phyloP scores from a whole-genome alignment of 805 yeast genomes.

The Debaryomyces prosopidis region DNA sequence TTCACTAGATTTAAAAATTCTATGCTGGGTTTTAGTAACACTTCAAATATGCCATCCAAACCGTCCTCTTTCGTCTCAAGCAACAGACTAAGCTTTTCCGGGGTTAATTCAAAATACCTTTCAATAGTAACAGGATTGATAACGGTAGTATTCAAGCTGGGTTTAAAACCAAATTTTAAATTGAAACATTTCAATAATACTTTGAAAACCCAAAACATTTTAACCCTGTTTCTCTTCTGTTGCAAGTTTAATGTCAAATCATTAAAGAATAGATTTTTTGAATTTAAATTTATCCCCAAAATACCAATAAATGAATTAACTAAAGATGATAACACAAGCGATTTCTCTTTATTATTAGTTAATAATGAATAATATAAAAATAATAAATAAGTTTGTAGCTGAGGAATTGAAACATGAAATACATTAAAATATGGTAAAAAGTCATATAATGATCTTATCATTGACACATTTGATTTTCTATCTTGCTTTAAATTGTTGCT shows the following conservation, averaged over 20 bases:
- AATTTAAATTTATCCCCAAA: conserved; percentile 42
- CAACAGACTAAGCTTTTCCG: conserved; percentile 39
- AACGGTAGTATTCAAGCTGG: conserved; percentile 46
- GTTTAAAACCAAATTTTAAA: conserved; percentile 46
- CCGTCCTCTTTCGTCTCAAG: conserved; percentile 19
- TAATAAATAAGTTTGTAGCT: conserved; percentile 51
- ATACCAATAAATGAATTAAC: conserved; percentile 46
- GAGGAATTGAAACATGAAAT: conserved; percentile 46
- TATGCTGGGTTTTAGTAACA: conserved; percentile 40
- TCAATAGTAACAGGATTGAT: conserved; percentile 49
- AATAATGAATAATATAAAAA: conserved; percentile 49
- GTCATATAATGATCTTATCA: conserved; percentile 41
- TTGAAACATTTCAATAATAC: conserved; percentile 43
- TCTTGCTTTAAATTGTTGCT: conserved; percentile 16
- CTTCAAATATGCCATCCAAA: conserved; percentile 34
- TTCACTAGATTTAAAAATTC: conserved; percentile 45
- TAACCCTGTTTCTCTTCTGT: conserved; percentile 40
- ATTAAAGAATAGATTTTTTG: conserved; percentile 44
- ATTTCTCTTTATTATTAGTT: conserved; percentile 43
- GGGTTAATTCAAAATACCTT: conserved; percentile 44
- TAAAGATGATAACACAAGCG: conserved; percentile 36
- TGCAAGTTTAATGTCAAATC: conserved; percentile 42
- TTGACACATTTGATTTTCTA: conserved; percentile 27
- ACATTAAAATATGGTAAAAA: conserved; percentile 51
- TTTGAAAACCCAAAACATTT: conserved; percentile 49